Percentiles rank a stretch among this genome's conserved stretches.
phyloP scores from a whole-genome alignment of 2,329 filamentous ascomycete genomes.

The Malbranchea cinnamomea region DNA sequence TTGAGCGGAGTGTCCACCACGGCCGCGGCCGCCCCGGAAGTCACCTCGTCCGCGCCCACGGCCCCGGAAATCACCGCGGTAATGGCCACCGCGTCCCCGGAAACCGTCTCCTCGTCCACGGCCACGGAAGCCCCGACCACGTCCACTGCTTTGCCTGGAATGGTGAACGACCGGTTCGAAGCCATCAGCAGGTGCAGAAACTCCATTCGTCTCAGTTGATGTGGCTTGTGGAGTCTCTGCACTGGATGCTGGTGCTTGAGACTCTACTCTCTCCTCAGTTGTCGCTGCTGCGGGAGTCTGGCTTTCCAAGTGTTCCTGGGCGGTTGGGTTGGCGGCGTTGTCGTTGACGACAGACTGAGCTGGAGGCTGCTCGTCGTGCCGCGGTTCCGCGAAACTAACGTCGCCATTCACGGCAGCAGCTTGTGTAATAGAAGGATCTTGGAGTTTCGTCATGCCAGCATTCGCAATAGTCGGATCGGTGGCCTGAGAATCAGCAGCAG shows the following conservation, averaged over 20 bases:
- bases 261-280: slow-evolving; percentile 59
- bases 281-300: slow-evolving; percentile 33
- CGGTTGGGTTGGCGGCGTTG: slow-evolving; percentile 31
- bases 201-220: slow-evolving; percentile 13
- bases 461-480: slow-evolving; percentile 48
- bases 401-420: slow-evolving; percentile 41
- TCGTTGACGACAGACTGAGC: slow-evolving; percentile 26
- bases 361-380: slow-evolving; percentile 14
- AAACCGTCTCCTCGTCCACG: slow-evolving; percentile 20
- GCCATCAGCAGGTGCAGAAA: slow-evolving; percentile 13
- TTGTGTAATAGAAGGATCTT: slow-evolving; percentile 34
- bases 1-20: slow-evolving; percentile 18
- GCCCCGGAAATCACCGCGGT: slow-evolving; percentile 20
- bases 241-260: slow-evolving; percentile 46
- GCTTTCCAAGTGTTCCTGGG: slow-evolving; percentile 41
- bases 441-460: slow-evolving; percentile 45
- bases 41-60: slow-evolving; percentile 23
- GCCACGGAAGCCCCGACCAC: slow-evolving; percentile 21
- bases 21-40: slow-evolving; percentile 20
- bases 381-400: slow-evolving; percentile 7
- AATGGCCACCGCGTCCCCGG: slow-evolving; percentile 18
- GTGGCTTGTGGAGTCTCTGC: slow-evolving; percentile 31
- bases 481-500: slow-evolving; percentile 20
- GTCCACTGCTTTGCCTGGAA: slow-evolving; percentile 21
- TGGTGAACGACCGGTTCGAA: slow-evolving; percentile 23